Percentiles rank a stretch among this genome's conserved stretches.
Conservation (phyloP, 1,139 yeast species). For the Nakaseomyces glabratus region DNA sequence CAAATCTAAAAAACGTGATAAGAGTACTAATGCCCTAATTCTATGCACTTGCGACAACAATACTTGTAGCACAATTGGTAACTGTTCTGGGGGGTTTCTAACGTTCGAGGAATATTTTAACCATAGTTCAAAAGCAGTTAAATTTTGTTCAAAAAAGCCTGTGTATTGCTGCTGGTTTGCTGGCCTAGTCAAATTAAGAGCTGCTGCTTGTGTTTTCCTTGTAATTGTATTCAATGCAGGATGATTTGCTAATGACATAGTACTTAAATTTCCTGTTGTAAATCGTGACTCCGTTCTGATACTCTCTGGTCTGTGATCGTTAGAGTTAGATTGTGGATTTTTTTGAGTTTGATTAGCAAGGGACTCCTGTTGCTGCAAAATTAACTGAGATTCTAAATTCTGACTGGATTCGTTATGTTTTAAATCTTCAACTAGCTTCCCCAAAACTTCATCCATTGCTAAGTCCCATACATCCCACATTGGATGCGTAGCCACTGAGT, state of each 20-base stretch:
- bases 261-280: constrained; percentile 29
- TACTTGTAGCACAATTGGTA: constrained; percentile 90
- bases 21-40: constrained; percentile 71
- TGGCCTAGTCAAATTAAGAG: constrained; percentile 16
- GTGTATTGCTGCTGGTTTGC: constrained; percentile 64
- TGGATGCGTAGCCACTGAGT: constrained; percentile 67
- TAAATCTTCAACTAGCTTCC: constrained; percentile 45
- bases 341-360: constrained; percentile 13
- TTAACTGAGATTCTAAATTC: constrained; percentile 21
- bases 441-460: constrained; percentile 88
- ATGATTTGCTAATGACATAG: constrained; percentile 29
- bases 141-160: constrained; percentile 88
- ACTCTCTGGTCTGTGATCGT: constrained; percentile 19
- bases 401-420: constrained; percentile 28
- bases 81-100: constrained; percentile 85
- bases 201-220: constrained; percentile 12
- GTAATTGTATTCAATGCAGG: constrained; percentile 17
- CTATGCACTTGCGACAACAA: constrained; percentile 89
- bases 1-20: constrained; percentile 78
- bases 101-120: constrained; percentile 79
- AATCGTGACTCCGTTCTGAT: constrained; percentile 25
- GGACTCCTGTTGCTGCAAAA: constrained; percentile 24
- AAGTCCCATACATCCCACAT: constrained; percentile 99
- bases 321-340: constrained; percentile 15
- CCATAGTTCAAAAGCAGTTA: constrained; percentile 96